A percentile compares a stretch with the other conserved stretches of the same genome.
Conservation (phyloP, 352 stramenopile genomes). For the Elongisporangium prolatum region DNA sequence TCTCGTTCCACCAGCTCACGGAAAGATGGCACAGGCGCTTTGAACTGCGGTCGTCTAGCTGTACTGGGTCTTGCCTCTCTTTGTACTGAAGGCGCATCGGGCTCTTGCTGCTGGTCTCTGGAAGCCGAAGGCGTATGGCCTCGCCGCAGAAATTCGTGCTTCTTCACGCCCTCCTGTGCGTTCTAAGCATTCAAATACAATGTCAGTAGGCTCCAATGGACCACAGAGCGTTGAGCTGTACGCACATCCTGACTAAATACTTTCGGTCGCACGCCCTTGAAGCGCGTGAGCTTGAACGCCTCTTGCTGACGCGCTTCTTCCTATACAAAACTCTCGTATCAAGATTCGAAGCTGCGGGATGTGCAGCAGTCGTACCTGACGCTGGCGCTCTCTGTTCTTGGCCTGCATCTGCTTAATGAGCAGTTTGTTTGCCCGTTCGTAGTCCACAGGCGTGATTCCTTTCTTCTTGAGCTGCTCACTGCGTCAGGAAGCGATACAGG, state of each 20-base stretch:
- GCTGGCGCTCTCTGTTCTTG: slow-evolving; percentile 48
- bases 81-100: slow-evolving; percentile 2
- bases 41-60: slow-evolving; percentile 13
- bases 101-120: slow-evolving; percentile 9
- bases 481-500: neutral
- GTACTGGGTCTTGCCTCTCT: neutral
- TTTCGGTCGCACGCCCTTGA: slow-evolving; percentile 49
- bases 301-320: slow-evolving; percentile 33
- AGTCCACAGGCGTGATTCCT: slow-evolving; percentile 55
- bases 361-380: slow-evolving; percentile 25
- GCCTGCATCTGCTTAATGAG: slow-evolving; percentile 53
- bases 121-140: slow-evolving; percentile 9
- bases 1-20: slow-evolving; percentile 44
- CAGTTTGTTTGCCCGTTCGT: slow-evolving; percentile 61
- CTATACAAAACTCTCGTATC: slow-evolving; percentile 7
- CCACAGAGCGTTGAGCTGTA: neutral
- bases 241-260: slow-evolving; percentile 37
- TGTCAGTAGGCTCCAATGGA: too few relatives aligned
- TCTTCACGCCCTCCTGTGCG: slow-evolving; percentile 13
- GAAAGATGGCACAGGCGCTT: slow-evolving; percentile 45
- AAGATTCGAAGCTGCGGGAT: neutral
- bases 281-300: slow-evolving; percentile 62
- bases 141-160: slow-evolving; percentile 30
- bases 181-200: too few relatives aligned
- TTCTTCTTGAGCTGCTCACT: slow-evolving; percentile 56